phyloP scores from a whole-genome alignment of 768 basidiomycete species.

The Coprinopsis strossmayeri region DNA sequence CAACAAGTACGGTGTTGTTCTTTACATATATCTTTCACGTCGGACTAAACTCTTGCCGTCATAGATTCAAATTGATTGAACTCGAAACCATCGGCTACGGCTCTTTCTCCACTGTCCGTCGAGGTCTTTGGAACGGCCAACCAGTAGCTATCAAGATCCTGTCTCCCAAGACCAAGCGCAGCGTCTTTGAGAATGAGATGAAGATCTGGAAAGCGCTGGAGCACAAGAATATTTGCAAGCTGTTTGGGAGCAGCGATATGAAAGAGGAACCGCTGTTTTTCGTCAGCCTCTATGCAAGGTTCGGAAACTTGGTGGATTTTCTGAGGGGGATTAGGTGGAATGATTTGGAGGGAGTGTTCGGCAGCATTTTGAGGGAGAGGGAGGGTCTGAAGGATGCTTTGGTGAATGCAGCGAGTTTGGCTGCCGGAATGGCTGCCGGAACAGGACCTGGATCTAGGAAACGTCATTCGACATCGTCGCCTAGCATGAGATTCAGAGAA shows the following conservation, averaged over 20 bases:
- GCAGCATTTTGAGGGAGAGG: conserved; percentile 56
- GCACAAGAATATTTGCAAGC: conserved; percentile 7
- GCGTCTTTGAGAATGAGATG: conserved; percentile 11
- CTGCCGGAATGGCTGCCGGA: too few species aligned
- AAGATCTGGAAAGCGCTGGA: conserved; percentile 7
- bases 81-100: conserved; percentile 10
- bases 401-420: neutral
- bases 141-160: conserved; percentile 9
- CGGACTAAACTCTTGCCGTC: neutral
- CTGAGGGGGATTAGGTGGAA: conserved; percentile 26
- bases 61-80: conserved; percentile 6
- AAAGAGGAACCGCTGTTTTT: conserved; percentile 10
- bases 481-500: neutral
- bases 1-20: conserved; percentile 2
- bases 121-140: conserved; percentile 7
- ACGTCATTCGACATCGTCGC: too few species aligned
- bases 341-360: conserved; percentile 71
- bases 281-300: conserved; percentile 6
- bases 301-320: conserved; percentile 10
- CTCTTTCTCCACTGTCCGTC: conserved; percentile 9
- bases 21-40: neutral
- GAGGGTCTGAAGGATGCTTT: conserved; percentile 19
- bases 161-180: conserved; percentile 9
- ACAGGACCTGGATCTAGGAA: too few species aligned
- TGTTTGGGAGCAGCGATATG: conserved; percentile 8